A percentile compares a stretch with the other conserved stretches of the same genome.
Conservation (phyloP, 352 stramenopile genomes). For the Pythium volutum region DNA sequence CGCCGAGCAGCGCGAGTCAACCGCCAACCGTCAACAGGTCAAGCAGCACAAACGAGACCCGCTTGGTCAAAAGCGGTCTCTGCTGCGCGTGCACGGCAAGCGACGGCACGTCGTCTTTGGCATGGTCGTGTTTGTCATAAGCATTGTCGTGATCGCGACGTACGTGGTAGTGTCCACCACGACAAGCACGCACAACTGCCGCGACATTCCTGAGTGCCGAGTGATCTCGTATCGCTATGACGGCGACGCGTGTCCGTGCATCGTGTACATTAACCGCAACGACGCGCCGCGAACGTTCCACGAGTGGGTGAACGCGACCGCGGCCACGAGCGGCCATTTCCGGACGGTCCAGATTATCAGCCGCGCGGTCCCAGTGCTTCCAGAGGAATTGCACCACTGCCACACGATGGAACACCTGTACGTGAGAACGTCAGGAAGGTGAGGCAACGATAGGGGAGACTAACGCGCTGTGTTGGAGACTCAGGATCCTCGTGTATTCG, state of each 20-base stretch:
- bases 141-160: slow-evolving; percentile 6
- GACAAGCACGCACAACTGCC: slow-evolving; percentile 1
- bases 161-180: slow-evolving; percentile 14
- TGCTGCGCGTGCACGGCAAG: slow-evolving; percentile 5
- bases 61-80: too few relatives aligned
- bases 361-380: slow-evolving; percentile 11
- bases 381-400: slow-evolving; percentile 17
- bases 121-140: slow-evolving; percentile 6
- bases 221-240: slow-evolving; percentile 17
- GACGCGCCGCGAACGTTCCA: not conserved
- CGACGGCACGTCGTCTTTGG: slow-evolving; percentile 10
- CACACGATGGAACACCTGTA: slow-evolving; percentile 24
- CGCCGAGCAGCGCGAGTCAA: not conserved
- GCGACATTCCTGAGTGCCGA: slow-evolving; percentile 5
- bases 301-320: slow-evolving; percentile 17
- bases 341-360: slow-evolving; percentile 31
- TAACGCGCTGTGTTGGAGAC: not conserved
- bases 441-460: not conserved
- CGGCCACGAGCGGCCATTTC: slow-evolving; percentile 18
- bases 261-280: slow-evolving; percentile 28
- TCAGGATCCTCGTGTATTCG: slow-evolving; percentile 30
- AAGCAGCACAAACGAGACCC: too few relatives aligned
- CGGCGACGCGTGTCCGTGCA: slow-evolving; percentile 20
- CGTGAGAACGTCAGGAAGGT: not conserved
- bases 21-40: not conserved